Conservation (phyloP, 352 stramenopile species). For the Globisporangium parvum region DNA sequence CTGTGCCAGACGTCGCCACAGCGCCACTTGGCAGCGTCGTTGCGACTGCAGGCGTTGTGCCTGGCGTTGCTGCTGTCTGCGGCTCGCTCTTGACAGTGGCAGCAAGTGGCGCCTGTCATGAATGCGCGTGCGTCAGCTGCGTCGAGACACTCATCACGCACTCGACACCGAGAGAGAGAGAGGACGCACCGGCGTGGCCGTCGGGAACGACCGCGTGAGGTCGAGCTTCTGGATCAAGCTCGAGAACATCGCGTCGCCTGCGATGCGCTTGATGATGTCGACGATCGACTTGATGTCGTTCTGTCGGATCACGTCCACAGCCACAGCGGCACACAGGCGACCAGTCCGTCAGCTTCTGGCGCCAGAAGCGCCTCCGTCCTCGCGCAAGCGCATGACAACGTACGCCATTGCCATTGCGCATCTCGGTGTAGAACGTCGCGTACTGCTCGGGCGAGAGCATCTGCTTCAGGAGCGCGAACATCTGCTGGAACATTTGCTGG, state of each 20-base stretch:
- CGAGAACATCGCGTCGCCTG: conserved; percentile 73
- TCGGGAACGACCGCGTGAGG: conserved; percentile 54
- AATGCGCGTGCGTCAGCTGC: neutral
- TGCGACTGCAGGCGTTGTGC: neutral
- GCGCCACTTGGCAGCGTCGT: too few species aligned
- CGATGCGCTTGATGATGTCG: conserved; percentile 84
- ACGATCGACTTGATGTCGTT: conserved; percentile 87
- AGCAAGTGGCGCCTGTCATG: neutral
- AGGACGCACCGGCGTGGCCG: neutral
- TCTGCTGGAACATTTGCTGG: conserved; percentile 85
- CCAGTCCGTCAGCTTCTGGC: neutral
- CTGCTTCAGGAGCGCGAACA: conserved; percentile 79
- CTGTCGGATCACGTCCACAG: conserved; percentile 16
- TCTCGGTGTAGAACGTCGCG: conserved; percentile 71
- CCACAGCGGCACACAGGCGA: neutral
- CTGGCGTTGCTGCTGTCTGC: conserved; percentile 2
- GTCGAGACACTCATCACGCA: neutral
- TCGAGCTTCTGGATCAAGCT: conserved; percentile 83
- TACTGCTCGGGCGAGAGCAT: conserved; percentile 84
- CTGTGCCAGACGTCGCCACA: too few species aligned
- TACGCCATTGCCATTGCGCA: conserved; percentile 74
- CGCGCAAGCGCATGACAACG: neutral
- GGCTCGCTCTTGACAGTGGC: conserved; percentile 17
- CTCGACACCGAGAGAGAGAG: neutral
- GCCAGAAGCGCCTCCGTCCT: neutral